These are phyloP conservation scores for Ustilago vetiveriae DNA, from an alignment of 1,284 basidiomycete species.

Conservation along the genomic window DNA sequence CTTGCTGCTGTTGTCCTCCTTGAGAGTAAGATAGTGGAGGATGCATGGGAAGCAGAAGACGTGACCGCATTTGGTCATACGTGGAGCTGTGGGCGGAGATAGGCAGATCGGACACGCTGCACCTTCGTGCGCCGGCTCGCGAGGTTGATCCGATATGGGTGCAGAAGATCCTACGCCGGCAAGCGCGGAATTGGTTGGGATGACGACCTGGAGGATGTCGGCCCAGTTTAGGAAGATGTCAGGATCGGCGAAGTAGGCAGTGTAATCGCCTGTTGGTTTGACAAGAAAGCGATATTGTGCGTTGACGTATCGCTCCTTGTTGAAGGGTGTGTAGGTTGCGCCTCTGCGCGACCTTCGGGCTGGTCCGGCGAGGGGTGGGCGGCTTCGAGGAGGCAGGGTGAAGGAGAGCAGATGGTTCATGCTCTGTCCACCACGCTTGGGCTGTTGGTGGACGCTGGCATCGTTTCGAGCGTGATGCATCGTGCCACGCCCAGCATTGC, in stretches of 20 bases:
- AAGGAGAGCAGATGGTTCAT: constrained; percentile 65
- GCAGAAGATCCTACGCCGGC: constrained; percentile 43
- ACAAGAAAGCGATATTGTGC: constrained; percentile 66
- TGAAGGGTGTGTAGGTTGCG: constrained; percentile 53
- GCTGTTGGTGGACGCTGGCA: constrained; percentile 21
- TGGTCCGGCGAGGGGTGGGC: constrained; percentile 49
- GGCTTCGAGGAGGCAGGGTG: constrained; percentile 61
- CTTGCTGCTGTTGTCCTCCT: constrained; percentile 19
- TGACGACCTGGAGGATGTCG: constrained; percentile 93
- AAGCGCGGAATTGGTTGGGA: constrained; percentile 75
- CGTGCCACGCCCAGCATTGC: constrained; percentile 25
- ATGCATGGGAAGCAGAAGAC: constrained; percentile 71
- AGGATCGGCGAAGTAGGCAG: constrained; percentile 61
- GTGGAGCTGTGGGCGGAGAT: constrained; percentile 84
- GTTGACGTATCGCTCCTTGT: constrained; percentile 66
- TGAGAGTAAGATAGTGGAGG: constrained; percentile 77
- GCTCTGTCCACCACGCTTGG: constrained; percentile 54
- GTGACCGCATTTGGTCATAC: constrained; percentile 98
- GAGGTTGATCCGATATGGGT: constrained; percentile 35
- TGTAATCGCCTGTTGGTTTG: constrained; percentile 65
- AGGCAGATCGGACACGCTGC: constrained; percentile 94
- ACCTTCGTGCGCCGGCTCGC: constrained; percentile 71
- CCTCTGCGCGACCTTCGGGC: constrained; percentile 49
- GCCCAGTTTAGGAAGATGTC: constrained; percentile 69
- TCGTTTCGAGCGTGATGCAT: constrained; percentile 24